Conservation (phyloP, 768 basidiomycete species). For the Suillus subalutaceus region DNA sequence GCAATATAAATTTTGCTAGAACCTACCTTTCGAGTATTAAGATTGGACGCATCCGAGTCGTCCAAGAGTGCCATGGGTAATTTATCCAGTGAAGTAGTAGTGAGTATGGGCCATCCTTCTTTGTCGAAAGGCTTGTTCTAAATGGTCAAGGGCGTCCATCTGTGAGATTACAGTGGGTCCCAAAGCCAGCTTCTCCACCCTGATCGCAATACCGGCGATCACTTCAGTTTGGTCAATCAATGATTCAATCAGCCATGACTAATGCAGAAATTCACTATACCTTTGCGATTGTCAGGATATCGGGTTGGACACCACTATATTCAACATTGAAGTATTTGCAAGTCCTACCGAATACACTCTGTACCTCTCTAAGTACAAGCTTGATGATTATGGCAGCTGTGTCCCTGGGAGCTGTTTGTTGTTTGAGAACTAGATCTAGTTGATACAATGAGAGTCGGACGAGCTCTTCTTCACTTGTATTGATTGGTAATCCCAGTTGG, state of each 20-base stretch:
- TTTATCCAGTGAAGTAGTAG: constrained; percentile 91
- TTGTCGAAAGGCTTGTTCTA: constrained; percentile 80
- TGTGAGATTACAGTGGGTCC: constrained; percentile 78
- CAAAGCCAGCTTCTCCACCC: no score
- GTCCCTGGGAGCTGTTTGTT: constrained; percentile 82
- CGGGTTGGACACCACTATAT: constrained; percentile 83
- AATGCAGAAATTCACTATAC: constrained; percentile 35
- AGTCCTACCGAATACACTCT: constrained; percentile 88
- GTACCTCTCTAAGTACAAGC: constrained; percentile 92
- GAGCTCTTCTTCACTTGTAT: constrained; percentile 59
- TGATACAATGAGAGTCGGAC: constrained; percentile 73
- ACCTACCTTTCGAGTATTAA: constrained; percentile 72
- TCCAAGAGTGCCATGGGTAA: constrained; percentile 96
- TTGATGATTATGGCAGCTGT: constrained; percentile 95
- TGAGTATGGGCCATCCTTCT: constrained; percentile 94
- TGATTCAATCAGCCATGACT: constrained; percentile 12
- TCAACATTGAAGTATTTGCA: constrained; percentile 83
- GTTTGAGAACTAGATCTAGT: constrained; percentile 74
- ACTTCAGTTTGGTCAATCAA: background rate
- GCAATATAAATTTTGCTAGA: background rate
- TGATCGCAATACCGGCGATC: no score
- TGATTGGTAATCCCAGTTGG: constrained; percentile 61
- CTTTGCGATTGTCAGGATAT: constrained; percentile 90
- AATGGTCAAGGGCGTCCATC: constrained; percentile 87
- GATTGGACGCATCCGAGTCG: constrained; percentile 70